phyloP scores from a whole-genome alignment of 2,329 filamentous ascomycete genomes.

The Emergomyces africanus region DNA sequence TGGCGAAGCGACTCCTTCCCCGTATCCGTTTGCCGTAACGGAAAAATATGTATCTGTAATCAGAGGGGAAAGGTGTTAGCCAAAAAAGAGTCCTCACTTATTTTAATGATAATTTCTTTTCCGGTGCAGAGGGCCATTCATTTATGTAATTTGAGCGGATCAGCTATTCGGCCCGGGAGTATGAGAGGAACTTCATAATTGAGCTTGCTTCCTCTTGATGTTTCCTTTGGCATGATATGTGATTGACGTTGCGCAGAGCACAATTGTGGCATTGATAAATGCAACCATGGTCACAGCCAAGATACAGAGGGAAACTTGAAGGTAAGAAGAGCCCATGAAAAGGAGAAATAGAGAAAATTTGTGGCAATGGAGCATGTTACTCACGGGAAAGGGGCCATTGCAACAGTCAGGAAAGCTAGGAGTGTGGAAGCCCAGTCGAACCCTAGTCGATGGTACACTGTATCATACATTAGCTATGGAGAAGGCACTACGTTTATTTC shows the following conservation, averaged over 20 bases:
- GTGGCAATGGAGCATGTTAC: conserved; percentile 10
- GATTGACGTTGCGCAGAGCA: neutral
- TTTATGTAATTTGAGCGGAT: neutral
- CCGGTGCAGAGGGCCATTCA: neutral
- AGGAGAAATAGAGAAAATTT: neutral
- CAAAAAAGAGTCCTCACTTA: neutral
- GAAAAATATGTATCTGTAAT: conserved; percentile 31
- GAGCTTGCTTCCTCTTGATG: neutral
- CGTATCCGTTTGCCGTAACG: conserved; percentile 30
- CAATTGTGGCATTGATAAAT: neutral
- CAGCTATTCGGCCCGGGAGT: neutral
- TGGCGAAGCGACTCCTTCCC: conserved; percentile 28
- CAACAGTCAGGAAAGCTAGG: conserved; percentile 31
- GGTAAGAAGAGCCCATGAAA: conserved; percentile 1
- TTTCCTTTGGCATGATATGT: too few species aligned
- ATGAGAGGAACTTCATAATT: neutral
- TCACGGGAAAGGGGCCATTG: conserved; percentile 35
- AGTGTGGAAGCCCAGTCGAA: conserved; percentile 36
- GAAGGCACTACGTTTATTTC: neutral
- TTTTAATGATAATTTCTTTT: neutral
- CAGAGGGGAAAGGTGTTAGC: neutral
- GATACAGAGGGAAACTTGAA: neutral
- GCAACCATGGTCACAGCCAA: neutral
- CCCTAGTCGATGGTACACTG: conserved; percentile 35
- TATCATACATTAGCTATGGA: neutral